Evolutionary conservation across 1,284 basidiomycete genomes (phyloP), one percentile per base, ranked within the genome.

Genomic region (Afroboletus lepidellus): DNA sequence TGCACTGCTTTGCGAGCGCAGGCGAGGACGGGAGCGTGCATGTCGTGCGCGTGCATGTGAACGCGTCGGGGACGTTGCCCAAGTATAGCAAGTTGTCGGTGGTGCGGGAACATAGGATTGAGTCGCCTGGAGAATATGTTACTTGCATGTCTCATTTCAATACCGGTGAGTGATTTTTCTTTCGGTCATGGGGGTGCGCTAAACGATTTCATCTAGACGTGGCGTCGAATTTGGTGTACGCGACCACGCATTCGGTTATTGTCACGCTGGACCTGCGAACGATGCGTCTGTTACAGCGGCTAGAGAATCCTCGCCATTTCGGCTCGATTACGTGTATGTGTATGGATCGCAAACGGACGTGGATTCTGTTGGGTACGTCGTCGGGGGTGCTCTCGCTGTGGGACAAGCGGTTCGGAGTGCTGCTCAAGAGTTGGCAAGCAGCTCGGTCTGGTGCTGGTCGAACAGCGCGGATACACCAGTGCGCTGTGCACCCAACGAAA

Each of bases 351-450:
- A 89, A 88, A 59, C 81, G 82, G 24, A 81, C 89, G 5, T 98
- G 96, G 96, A 75, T 94, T 32, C 76, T 96, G 7, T 84, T 91
- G 27, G 95, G 93, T 2, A 96, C 95, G 1, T 83, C 88, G 3
- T 82, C 81, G 1, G 96, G 96, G 5, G 80, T 87, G 9, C 73
- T 98, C 8, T 85, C 87, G 3, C 77, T 98, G 1, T 98, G 95
- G 94, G 96, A 99, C 72, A 80, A 94, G 46, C 85, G 96, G 3
- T 98, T 98, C 60, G 92, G 93, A 0, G 74, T 98, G n/a, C 73
- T 90, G 7, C 74, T 98, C 60, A 88, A 89, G 66, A 90, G 84
- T 46, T 98, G 95, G 95, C 82, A 84, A 57, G 84, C 85, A 1
- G 85, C 84, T n/a, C 60, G 58, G 12, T 75, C 77, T 11, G 75